Base-by-base conservation (phyloP, 768 basidiomycete genomes). In the Rhodotorula babjevae region DNA sequence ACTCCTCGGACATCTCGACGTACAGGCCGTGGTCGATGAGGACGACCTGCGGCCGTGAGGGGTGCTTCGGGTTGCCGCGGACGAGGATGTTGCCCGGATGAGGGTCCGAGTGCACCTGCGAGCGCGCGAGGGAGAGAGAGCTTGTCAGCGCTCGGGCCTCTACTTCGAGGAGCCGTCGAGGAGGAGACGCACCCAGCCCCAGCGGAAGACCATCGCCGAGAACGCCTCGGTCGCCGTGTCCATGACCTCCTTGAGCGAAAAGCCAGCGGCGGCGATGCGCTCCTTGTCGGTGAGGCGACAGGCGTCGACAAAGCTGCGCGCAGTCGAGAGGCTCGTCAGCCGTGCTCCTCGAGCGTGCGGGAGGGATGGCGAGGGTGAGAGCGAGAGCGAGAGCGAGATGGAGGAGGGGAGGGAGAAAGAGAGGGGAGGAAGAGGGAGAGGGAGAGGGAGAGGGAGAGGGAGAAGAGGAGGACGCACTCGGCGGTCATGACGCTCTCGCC, bases 1-100 rank as follows among this genome's bases (percentile, higher is more conserved):
- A 74, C 15, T 57, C 16, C 15, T 63, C 85, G 25, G 86, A 80
- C 8, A 93, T 85, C 15, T 83, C 83, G 52, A 94, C 90, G 79
- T 95, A 96, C 19, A 97, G 83, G 2, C 94, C 94, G 79, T 97
- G 94, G 79, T 97, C 94, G 76, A 97, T 87, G 21, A 96, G 84
- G 46, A 96, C 82, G 40, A 84, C 77, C 63, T 84, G 82, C 14
- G 83, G 82, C 58, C 81, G 78, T 1, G 78, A 78, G 25, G 79
- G 80, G 67, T 82, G 2, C 86, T 86, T 15, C 85, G 90, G 77
- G 89, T 86, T 81, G 87, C 80, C 80, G 58, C 83, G 86, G 70
- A 94, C 85, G 80, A 95, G 92, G 18, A 90, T 89, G 69, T 84
- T 83, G 8, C 82, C 82, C 0, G 82, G 83, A 74, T 84, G 86